A percentile compares a stretch with the other conserved stretches of the same genome.
phyloP scores from a whole-genome alignment of 2,329 filamentous ascomycete genomes.

The Arthrobotrys megalospora region DNA sequence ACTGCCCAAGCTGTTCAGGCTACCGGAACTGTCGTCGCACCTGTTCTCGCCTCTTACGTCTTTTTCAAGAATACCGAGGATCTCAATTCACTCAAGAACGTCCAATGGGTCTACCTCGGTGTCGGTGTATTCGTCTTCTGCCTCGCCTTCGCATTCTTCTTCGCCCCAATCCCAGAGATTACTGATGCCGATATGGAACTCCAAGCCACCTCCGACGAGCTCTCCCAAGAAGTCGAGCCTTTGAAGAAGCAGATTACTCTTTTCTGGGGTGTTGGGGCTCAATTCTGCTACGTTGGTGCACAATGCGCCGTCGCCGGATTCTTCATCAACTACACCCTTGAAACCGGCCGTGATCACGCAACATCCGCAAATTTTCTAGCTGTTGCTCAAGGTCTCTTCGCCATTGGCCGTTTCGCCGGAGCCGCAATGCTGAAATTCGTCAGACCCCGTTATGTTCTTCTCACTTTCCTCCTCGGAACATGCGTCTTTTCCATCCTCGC shows the following conservation, averaged over 20 bases:
- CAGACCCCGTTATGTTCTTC: conserved; percentile 73
- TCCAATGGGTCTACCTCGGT: conserved; percentile 77
- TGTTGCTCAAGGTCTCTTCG: conserved; percentile 74
- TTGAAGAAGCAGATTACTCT: conserved; percentile 75
- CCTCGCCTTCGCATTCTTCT: conserved; percentile 74
- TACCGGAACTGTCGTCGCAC: conserved; percentile 72
- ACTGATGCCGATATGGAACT: conserved; percentile 75
- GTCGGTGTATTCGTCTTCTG: conserved; percentile 75
- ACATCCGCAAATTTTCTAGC: conserved; percentile 72
- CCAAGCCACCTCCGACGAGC: conserved; percentile 69
- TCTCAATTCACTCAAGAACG: conserved; percentile 72
- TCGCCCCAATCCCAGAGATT: conserved; percentile 71
- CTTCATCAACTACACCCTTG: conserved; percentile 72
- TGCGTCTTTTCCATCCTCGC: conserved; percentile 73
- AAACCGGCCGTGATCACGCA: conserved; percentile 67
- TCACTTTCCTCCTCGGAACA: conserved; percentile 71
- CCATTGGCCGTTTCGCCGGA: conserved; percentile 74
- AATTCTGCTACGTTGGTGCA: conserved; percentile 77
- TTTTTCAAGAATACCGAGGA: conserved; percentile 74
- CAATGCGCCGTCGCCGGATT: conserved; percentile 71
- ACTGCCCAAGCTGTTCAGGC: conserved; percentile 75
- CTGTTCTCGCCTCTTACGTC: conserved; percentile 74
- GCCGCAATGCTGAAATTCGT: conserved; percentile 73
- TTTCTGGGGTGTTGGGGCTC: conserved; percentile 74
- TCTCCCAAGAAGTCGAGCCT: conserved; percentile 66